Percentiles rank a stretch among this genome's conserved stretches.
Conservation (phyloP, 164 flowering plant genomes). For the Pachysandra terminalis region DNA sequence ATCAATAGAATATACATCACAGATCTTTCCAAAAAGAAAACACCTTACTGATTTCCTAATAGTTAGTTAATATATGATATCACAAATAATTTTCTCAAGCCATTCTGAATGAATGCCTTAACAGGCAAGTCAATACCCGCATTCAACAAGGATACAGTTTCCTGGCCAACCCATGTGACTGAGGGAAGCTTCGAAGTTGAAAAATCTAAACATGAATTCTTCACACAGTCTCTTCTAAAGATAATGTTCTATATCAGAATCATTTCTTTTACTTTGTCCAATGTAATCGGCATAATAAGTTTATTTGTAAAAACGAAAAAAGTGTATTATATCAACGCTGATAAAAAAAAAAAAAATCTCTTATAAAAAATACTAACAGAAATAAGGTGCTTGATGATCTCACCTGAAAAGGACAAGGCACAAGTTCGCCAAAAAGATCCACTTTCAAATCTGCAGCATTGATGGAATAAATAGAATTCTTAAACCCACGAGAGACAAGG, state of each 20-base stretch:
- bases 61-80: background rate
- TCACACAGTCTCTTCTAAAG: background rate
- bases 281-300: background rate
- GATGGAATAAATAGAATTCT: constrained; percentile 70
- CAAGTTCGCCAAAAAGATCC: constrained; percentile 66
- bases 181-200: background rate
- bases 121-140: background rate
- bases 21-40: background rate
- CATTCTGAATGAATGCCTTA: background rate
- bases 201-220: background rate
- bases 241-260: background rate
- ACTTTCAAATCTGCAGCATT: constrained; percentile 56
- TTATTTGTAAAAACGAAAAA: background rate
- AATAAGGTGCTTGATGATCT: constrained; percentile 6
- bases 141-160: background rate
- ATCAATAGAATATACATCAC: background rate
- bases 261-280: background rate
- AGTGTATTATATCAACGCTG: background rate
- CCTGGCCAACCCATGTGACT: background rate
- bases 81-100: background rate
- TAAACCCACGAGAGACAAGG: constrained; percentile 62
- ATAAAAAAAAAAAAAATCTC: background rate
- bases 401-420: constrained; percentile 70
- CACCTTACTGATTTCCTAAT: background rate
- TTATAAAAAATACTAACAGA: background rate